These are phyloP conservation scores for Sporothrix brunneoviolacea DNA, from an alignment of 2,329 filamentous ascomycete species.

Conservation along the genomic window DNA sequence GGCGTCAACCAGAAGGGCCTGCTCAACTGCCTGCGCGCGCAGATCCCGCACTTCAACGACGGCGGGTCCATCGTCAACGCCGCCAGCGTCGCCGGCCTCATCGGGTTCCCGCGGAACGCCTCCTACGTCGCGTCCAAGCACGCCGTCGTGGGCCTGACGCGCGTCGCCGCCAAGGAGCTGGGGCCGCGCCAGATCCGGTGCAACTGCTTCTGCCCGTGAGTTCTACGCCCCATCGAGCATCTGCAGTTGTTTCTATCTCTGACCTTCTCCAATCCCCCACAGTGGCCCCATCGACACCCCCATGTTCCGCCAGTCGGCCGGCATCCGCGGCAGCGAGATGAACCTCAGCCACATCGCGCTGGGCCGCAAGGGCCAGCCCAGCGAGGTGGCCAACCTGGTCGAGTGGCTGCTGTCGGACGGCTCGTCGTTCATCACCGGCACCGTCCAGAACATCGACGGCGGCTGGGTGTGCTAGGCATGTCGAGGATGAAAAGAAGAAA, in stretches of 20 bases:
- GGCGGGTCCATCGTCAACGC: slow-evolving; percentile 43
- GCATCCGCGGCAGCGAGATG: slow-evolving; percentile 3
- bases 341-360: slow-evolving; percentile 18
- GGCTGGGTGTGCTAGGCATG: slow-evolving; percentile 6
- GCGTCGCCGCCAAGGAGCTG: slow-evolving; percentile 24
- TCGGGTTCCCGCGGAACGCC: slow-evolving; percentile 28
- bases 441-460: slow-evolving; percentile 8
- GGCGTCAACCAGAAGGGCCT: slow-evolving; percentile 42
- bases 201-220: slow-evolving; percentile 9
- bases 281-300: slow-evolving; percentile 11
- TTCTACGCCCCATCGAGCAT: background rate
- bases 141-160: slow-evolving; percentile 24
- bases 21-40: slow-evolving; percentile 40
- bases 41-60: slow-evolving; percentile 10
- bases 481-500: background rate
- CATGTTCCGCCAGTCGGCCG: slow-evolving; percentile 6
- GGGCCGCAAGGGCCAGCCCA: slow-evolving; percentile 36
- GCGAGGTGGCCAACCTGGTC: slow-evolving; percentile 43
- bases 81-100: slow-evolving; percentile 35
- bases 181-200: slow-evolving; percentile 15
- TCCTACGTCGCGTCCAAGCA: slow-evolving; percentile 27
- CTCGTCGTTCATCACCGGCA: slow-evolving; percentile 8
- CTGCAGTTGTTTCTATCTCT: background rate
- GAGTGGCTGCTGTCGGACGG: slow-evolving; percentile 31
- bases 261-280: background rate